Base-by-base conservation (phyloP, 2,329 filamentous ascomycete species). In the Cadophora malorum region DNA sequence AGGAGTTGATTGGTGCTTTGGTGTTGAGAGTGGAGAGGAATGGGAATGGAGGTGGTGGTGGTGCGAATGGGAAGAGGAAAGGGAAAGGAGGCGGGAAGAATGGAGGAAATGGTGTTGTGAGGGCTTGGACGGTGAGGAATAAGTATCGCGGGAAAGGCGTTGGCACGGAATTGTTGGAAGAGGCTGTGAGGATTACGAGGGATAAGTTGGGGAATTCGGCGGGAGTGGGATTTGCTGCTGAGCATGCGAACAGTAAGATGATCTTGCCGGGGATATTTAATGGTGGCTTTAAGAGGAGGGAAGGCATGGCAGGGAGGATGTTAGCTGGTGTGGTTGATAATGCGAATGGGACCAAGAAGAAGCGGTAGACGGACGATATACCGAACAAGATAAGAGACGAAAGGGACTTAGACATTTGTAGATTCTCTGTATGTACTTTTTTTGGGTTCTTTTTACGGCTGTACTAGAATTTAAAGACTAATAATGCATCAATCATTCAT, bases 111-210 rank as follows among this genome's bases (percentile, higher is more conserved):
- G 91, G 90, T 9, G 82, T 93, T 59, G 90, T 97, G 67, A 87
- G 91, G 33, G 93, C 91, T 1, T 97, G 94, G 93, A 95, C 93
- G 1, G 92, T 93, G 1, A 84, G 85, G 76, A 80, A 89, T 62
- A 83, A 84, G 72, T 93, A 93, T 78, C 85, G 94, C 31, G 83
- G 86, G 38, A 87, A 88, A 70, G 93, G 93, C 0, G 83, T 96
- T 28, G 94, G 93, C 2, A 84, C 82, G 50, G 90, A 89, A 38
- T 80, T 97, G 74, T 82, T 97, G 59, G 86, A 90, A 72, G 90
- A 92, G 73, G 92, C 91, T 1, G 88, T 94, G 2, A 84, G 84
- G 66, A 78, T 90, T 65, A 90, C 91, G 68, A 86, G 86, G 73
- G 88, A 89, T 78, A 86, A 85, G 75, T 90, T 90, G 67, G 91